Base-by-base conservation (phyloP, 2,329 filamentous ascomycete genomes). In the Nothopassalora personata region DNA sequence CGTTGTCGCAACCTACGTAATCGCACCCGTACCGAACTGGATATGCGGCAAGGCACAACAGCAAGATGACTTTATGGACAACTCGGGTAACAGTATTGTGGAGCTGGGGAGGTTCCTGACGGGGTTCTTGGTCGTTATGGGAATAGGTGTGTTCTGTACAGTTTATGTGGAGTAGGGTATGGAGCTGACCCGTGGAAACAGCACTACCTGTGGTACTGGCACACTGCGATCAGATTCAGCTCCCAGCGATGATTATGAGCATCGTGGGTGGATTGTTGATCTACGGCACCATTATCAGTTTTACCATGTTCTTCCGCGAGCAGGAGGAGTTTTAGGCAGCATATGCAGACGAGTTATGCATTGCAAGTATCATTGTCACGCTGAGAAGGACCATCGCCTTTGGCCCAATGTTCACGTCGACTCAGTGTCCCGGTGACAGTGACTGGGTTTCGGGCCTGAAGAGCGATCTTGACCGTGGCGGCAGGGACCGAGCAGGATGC, bases 221-320 rank as follows among this genome's bases (percentile, higher is more conserved):
- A 50, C 94, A 97, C 76, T 89, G 90, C 62, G 85, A 85, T 59
- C 82, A 94, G 64, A 99, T 99, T 72, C 79, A 86, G 62, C 76
- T 88, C 59, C 86, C 90, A 54, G 94, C 94, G 52, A 96, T 96
- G 86, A 79, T 91, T 73, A 99, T 99, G 94, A 95, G 90, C 54
- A 89, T 99, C 68, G 78, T 93, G 54, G 94, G 94, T 30, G 94
- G 94, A 54, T 80, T 97, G 60, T 79, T 99, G 73, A 99, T 99
- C 74, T 99, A 99, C 77, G 90, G 91, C 58, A 99, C 94, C 52
- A 97, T 99, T 73, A 95, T 99, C 77, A 94, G 89, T 78, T 99
- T 99, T 76, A 88, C 89, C 66, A 89, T 97, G 86, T 99, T 97
- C 80, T 99, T 99, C 81, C 89, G 93, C 74, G 92, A 97, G 76